These are phyloP conservation scores for Durotheca rogersii DNA, from an alignment of 495 filamentous ascomycete species.

Conservation along the genomic window DNA sequence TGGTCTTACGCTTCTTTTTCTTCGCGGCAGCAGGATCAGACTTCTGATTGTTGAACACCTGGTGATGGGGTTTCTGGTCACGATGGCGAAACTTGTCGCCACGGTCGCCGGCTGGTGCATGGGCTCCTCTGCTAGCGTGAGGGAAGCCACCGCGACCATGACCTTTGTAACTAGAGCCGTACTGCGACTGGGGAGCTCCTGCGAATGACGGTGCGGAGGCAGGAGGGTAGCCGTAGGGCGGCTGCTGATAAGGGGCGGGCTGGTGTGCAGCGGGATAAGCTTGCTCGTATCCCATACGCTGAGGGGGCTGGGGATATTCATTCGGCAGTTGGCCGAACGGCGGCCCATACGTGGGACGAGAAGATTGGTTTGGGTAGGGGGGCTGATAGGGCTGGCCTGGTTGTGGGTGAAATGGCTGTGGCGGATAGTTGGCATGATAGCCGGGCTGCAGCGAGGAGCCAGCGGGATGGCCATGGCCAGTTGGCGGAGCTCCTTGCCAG, in stretches of 20 bases:
- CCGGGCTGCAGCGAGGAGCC: slow-evolving; percentile 45
- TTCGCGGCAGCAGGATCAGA: slow-evolving; percentile 61
- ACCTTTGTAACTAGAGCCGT: slow-evolving; percentile 45
- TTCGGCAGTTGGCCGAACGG: slow-evolving; percentile 34
- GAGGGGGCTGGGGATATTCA: slow-evolving; percentile 33
- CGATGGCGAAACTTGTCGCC: slow-evolving; percentile 49
- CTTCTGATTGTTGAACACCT: slow-evolving; percentile 54
- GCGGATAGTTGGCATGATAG: slow-evolving; percentile 55
- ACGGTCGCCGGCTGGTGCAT: slow-evolving; percentile 54
- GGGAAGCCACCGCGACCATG: slow-evolving; percentile 50
- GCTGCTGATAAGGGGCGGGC: slow-evolving; percentile 33
- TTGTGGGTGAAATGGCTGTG: slow-evolving; percentile 47
- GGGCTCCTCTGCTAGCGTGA: slow-evolving; percentile 45
- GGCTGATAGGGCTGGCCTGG: slow-evolving; percentile 32
- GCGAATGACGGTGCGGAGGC: slow-evolving; percentile 35
- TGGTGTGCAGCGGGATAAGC: slow-evolving; percentile 26
- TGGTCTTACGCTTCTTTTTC: slow-evolving; percentile 77
- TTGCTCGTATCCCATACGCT: slow-evolving; percentile 36
- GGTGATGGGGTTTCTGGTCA: slow-evolving; percentile 37
- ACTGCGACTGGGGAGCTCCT: slow-evolving; percentile 42
- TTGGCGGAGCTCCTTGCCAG: slow-evolving; percentile 40
- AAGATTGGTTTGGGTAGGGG: slow-evolving; percentile 35
- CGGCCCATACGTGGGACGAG: slow-evolving; percentile 33
- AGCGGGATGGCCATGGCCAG: slow-evolving; percentile 36
- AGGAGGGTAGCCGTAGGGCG: slow-evolving; percentile 41